These are phyloP conservation scores for Boletus vinaceobasis DNA, from an alignment of 768 basidiomycete species.

Conservation along the genomic window DNA sequence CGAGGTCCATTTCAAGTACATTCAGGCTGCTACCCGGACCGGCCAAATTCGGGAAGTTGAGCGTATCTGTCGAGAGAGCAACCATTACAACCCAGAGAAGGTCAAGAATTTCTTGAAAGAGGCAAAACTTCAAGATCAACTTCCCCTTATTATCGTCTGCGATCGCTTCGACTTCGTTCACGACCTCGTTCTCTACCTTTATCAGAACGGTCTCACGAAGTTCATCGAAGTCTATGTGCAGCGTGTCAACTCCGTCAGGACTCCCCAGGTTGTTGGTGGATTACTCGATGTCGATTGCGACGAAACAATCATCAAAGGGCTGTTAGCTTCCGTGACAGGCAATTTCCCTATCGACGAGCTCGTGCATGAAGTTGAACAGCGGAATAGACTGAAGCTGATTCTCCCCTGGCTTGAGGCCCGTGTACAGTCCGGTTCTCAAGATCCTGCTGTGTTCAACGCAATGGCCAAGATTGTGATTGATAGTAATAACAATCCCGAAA, in stretches of 20 bases:
- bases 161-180: conserved; percentile 99
- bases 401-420: conserved; percentile 95
- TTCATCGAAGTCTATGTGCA: conserved; percentile 99
- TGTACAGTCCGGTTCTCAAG: conserved; percentile 91
- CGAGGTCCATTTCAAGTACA: conserved; percentile 99
- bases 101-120: conserved; percentile 99
- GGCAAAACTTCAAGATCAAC: conserved; percentile 92
- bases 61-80: conserved; percentile 96
- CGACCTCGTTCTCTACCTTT: conserved; percentile 96
- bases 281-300: conserved; percentile 98
- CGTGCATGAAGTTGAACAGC: conserved; percentile 93
- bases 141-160: conserved; percentile 99
- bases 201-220: conserved; percentile 93
- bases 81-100: conserved; percentile 97
- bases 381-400: conserved; percentile 95
- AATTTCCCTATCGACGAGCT: conserved; percentile 98
- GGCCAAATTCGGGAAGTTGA: conserved; percentile 99
- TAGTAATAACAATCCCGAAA: conserved; percentile 96
- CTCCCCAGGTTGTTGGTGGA: conserved; percentile 96
- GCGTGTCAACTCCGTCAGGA: conserved; percentile 93
- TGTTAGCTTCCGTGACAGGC: conserved; percentile 92
- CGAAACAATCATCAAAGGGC: conserved; percentile 88
- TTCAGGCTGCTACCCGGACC: conserved; percentile 96
- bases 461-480: conserved; percentile 99
- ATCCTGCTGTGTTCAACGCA: conserved; percentile 92